These are phyloP conservation scores for Ogataea thermomethanolica DNA, from an alignment of 805 yeast species.

Conservation along the genomic window DNA sequence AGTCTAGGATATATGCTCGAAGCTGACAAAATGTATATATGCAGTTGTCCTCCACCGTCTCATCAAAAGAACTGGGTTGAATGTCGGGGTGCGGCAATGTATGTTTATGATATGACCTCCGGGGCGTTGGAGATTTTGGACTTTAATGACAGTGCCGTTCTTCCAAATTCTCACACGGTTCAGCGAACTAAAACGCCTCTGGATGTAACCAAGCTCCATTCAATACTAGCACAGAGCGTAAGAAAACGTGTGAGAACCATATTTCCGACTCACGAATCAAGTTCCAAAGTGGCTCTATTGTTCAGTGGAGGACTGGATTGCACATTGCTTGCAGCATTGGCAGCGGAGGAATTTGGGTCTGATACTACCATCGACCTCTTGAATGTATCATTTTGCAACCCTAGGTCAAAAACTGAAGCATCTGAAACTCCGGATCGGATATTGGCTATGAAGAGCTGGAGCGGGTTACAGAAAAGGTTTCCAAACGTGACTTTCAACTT, in stretches of 20 bases:
- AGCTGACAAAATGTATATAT: slow-evolving; percentile 39
- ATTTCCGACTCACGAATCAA: slow-evolving; percentile 46
- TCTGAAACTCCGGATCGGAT: slow-evolving; percentile 81
- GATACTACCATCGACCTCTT: slow-evolving; percentile 62
- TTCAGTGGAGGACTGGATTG: slow-evolving; percentile 98
- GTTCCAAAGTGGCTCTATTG: slow-evolving; percentile 52
- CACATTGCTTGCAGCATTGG: slow-evolving; percentile 65
- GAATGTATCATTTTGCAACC: slow-evolving; percentile 91
- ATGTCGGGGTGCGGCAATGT: slow-evolving; percentile 52
- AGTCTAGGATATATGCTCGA: slow-evolving; percentile 52
- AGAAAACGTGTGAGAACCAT: slow-evolving; percentile 54
- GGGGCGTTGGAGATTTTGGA: slow-evolving; percentile 18
- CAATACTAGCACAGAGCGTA: slow-evolving; percentile 38
- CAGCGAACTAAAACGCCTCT: neutral
- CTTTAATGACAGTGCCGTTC: slow-evolving; percentile 9
- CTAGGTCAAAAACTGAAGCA: slow-evolving; percentile 61
- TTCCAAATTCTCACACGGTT: slow-evolving; percentile 21
- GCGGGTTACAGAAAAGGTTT: slow-evolving; percentile 43
- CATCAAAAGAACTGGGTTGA: slow-evolving; percentile 41
- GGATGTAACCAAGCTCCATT: slow-evolving; percentile 24
- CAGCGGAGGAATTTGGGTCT: slow-evolving; percentile 32
- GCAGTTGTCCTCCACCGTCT: slow-evolving; percentile 42
- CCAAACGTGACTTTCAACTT: slow-evolving; percentile 45
- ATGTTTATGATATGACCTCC: slow-evolving; percentile 36
- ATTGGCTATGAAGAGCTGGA: slow-evolving; percentile 64